Evolutionary conservation across 148 eudicot species (phyloP).

Genomic region (Vaccinium macrocarpon): DNA sequence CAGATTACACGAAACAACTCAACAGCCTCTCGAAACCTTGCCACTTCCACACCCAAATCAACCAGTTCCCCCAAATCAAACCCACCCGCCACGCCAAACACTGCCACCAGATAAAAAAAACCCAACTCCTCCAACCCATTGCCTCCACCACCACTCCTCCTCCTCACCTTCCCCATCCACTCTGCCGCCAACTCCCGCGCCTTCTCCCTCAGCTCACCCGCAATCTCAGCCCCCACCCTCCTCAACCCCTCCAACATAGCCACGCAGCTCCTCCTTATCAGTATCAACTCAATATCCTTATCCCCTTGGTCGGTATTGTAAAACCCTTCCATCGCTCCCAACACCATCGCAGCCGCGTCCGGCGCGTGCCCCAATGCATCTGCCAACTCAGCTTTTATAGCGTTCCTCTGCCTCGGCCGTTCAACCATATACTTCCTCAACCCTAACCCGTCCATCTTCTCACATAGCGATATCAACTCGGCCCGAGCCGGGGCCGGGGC

Average conservation of each 20-base stretch:
- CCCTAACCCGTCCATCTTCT: constrained; percentile 40
- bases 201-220: constrained; percentile 26
- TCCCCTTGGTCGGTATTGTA: not conserved
- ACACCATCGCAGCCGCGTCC: constrained; percentile 33
- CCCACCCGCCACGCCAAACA: constrained; percentile 32
- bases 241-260: constrained; percentile 41
- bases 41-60: constrained; percentile 24
- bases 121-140: constrained; percentile 27
- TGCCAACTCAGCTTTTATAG: constrained; percentile 26
- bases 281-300: not conserved
- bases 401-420: constrained; percentile 25
- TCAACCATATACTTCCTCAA: constrained; percentile 27
- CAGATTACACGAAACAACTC: constrained; percentile 31
- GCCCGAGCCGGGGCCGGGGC: constrained; percentile 22
- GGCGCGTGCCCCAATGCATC: constrained; percentile 33
- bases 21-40: constrained; percentile 14
- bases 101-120: constrained; percentile 34
- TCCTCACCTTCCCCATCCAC: constrained; percentile 32
- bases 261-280: constrained; percentile 25
- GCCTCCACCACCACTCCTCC: not conserved
- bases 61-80: constrained; percentile 27
- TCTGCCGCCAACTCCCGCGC: constrained; percentile 33
- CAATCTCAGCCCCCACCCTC: constrained; percentile 25
- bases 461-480: constrained; percentile 32
- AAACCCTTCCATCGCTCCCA: constrained; percentile 43